Evolutionary conservation across 139 green algal species (phyloP).

Genomic region (Penium margaritaceum): DNA sequence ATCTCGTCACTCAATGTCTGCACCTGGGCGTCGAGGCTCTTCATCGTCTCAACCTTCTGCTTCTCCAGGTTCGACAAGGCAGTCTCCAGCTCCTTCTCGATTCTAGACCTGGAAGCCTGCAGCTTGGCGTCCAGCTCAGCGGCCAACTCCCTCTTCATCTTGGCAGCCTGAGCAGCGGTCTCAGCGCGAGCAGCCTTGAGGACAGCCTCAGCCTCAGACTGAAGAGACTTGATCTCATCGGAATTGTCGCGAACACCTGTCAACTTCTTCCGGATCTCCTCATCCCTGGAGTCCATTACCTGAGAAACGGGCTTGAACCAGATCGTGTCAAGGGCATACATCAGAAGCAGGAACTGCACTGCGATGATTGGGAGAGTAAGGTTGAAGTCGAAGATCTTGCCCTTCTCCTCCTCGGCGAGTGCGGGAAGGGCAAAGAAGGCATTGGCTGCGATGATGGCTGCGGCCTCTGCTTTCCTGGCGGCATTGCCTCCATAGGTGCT

Average conservation of each 20-base stretch:
- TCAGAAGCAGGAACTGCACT: conserved; percentile 53
- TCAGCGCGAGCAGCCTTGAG: conserved; percentile 45
- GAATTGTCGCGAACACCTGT: conserved; percentile 51
- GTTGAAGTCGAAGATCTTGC: conserved; percentile 62
- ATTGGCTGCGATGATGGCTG: conserved; percentile 10
- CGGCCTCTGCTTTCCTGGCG: background rate
- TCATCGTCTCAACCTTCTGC: conserved; percentile 41
- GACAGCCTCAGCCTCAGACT: conserved; percentile 47
- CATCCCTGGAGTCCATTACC: conserved; percentile 55
- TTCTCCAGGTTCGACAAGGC: conserved; percentile 43
- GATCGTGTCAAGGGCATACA: conserved; percentile 56
- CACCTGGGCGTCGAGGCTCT: conserved; percentile 43
- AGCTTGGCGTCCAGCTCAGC: conserved; percentile 43
- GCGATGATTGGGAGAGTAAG: conserved; percentile 55
- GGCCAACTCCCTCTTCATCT: conserved; percentile 41
- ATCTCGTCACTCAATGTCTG: conserved; percentile 44
- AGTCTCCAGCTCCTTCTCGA: conserved; percentile 49
- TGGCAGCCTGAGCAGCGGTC: conserved; percentile 10
- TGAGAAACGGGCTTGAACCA: conserved; percentile 54
- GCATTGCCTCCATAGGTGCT: background rate
- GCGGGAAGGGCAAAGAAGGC: conserved; percentile 22
- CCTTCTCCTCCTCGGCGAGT: conserved; percentile 42
- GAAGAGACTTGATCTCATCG: conserved; percentile 45
- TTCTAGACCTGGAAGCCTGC: conserved; percentile 26
- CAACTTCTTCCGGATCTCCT: conserved; percentile 50